Conservation (phyloP, 495 filamentous ascomycete species). For the Daldinia loculata region DNA sequence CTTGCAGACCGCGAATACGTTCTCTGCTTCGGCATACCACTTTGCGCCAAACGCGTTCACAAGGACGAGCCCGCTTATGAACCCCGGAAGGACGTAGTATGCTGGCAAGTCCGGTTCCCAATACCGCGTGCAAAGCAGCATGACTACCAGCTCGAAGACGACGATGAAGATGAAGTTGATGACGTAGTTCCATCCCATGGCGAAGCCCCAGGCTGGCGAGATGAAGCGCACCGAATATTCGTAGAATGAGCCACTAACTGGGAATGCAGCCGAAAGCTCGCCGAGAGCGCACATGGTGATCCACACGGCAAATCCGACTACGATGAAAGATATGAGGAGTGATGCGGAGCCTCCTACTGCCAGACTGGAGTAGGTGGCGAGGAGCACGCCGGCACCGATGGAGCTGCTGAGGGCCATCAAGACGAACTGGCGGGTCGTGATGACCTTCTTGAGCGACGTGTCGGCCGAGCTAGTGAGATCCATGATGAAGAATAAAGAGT, state of each 20-base stretch:
- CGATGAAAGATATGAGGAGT: slow-evolving; percentile 59
- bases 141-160: slow-evolving; percentile 57
- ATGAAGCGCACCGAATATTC: slow-evolving; percentile 71
- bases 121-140: slow-evolving; percentile 58
- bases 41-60: slow-evolving; percentile 68
- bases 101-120: slow-evolving; percentile 57
- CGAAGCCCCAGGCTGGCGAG: slow-evolving; percentile 74
- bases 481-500: background rate
- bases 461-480: background rate
- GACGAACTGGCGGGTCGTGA: slow-evolving; percentile 64
- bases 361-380: slow-evolving; percentile 68
- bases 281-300: slow-evolving; percentile 64
- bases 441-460: slow-evolving; percentile 35
- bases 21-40: slow-evolving; percentile 65
- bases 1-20: slow-evolving; percentile 58
- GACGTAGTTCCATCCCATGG: slow-evolving; percentile 76
- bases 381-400: slow-evolving; percentile 72
- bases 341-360: slow-evolving; percentile 67
- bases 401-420: slow-evolving; percentile 67
- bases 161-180: slow-evolving; percentile 60
- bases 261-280: slow-evolving; percentile 68
- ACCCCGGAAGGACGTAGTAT: slow-evolving; percentile 53
- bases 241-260: slow-evolving; percentile 59
- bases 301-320: slow-evolving; percentile 49
- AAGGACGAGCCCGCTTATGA: slow-evolving; percentile 54